Percentiles rank a stretch among this genome's conserved stretches.
These are phyloP conservation scores for Boletus pseudopeckii DNA, from an alignment of 768 basidiomycete species.

Conservation along the genomic window DNA sequence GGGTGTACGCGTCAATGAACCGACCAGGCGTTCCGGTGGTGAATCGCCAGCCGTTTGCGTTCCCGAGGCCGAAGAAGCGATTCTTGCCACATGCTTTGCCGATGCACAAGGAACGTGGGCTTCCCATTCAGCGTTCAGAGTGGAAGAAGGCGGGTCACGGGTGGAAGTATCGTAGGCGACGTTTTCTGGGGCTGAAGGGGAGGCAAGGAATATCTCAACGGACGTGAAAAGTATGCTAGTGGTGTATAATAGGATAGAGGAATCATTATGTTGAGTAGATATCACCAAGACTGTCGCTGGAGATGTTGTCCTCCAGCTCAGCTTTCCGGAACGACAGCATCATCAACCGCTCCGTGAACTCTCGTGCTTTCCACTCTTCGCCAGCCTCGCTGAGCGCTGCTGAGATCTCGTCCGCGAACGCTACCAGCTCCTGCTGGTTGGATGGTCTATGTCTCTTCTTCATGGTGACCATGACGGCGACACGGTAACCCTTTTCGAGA, in stretches of 20 bases:
- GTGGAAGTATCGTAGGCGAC: constrained; percentile 22
- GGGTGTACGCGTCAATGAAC: constrained; percentile 22
- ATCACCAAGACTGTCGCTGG: neutral
- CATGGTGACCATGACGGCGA: constrained; percentile 52
- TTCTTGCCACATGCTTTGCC: constrained; percentile 26
- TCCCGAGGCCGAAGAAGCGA: constrained; percentile 16
- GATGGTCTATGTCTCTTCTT: constrained; percentile 46
- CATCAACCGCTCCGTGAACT: constrained; percentile 36
- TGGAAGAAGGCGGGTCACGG: constrained; percentile 22
- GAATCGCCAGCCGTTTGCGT: constrained; percentile 29
- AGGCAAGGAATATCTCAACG: constrained; percentile 3
- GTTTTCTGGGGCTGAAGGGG: neutral
- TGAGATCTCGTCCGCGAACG: constrained; percentile 43
- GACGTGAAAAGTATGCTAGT: constrained; percentile 26
- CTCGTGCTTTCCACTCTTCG: constrained; percentile 50
- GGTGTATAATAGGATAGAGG: constrained; percentile 25
- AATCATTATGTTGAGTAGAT: constrained; percentile 7
- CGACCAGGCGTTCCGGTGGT: constrained; percentile 1
- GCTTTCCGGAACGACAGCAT: constrained; percentile 44
- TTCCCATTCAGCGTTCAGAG: constrained; percentile 29
- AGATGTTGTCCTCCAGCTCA: neutral
- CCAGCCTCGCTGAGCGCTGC: constrained; percentile 45
- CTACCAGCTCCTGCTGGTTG: constrained; percentile 37
- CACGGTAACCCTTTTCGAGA: constrained; percentile 55
- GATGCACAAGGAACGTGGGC: constrained; percentile 32